Percentiles rank a stretch among this genome's conserved stretches.
These are phyloP conservation scores for Fusarium sp. DNA, from an alignment of 2,329 filamentous ascomycete genomes.

Conservation along the genomic window DNA sequence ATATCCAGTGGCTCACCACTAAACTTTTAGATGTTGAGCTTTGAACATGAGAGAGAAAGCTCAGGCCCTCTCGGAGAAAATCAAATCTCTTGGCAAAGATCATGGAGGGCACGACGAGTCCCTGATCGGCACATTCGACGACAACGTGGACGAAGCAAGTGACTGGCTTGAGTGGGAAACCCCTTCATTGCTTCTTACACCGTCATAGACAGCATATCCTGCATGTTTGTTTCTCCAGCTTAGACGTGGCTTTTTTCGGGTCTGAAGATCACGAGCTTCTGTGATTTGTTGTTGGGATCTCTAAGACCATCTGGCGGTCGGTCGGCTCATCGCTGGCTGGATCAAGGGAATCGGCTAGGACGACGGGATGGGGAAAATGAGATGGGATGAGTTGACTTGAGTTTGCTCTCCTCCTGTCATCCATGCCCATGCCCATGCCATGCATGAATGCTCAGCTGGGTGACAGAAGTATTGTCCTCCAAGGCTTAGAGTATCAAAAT, in stretches of 20 bases:
- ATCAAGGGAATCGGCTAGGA: conserved; percentile 33
- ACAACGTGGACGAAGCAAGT: background rate
- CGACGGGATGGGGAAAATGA: conserved; percentile 14
- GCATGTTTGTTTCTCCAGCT: conserved; percentile 21
- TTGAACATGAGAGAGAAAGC: conserved; percentile 5
- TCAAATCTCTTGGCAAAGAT: conserved; percentile 41
- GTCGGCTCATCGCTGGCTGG: conserved; percentile 34
- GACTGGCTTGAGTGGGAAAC: conserved; percentile 1
- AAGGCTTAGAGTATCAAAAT: background rate
- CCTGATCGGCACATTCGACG: conserved; percentile 41
- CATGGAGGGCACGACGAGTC: conserved; percentile 34
- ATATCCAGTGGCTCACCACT: background rate
- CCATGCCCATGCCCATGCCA: background rate
- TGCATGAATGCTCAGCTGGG: background rate
- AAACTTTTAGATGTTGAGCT: background rate
- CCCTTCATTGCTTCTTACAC: conserved; percentile 19
- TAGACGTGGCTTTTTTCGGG: conserved; percentile 22
- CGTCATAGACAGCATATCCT: conserved; percentile 25
- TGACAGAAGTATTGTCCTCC: background rate
- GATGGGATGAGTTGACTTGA: conserved; percentile 6
- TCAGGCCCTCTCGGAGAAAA: conserved; percentile 35
- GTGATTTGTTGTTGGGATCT: background rate
- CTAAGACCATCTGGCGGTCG: conserved; percentile 12
- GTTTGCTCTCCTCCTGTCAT: background rate
- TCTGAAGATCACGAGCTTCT: conserved; percentile 1